Conservation (phyloP, 345 rosid genomes). For the Melaleuca quinquenervia region DNA sequence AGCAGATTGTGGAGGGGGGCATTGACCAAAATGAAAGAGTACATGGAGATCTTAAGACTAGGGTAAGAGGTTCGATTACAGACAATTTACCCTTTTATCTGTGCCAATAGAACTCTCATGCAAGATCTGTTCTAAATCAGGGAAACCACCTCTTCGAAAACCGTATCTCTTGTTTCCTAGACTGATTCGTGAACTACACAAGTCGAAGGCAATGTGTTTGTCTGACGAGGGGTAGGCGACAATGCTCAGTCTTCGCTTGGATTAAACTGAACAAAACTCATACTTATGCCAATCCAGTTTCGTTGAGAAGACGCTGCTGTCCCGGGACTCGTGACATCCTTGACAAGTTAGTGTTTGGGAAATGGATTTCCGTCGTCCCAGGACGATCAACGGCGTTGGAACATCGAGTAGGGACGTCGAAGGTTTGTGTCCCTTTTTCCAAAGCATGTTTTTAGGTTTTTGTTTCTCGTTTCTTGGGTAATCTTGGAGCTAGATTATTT, state of each 20-base stretch:
- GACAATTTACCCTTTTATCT: neutral
- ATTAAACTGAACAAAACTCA: neutral
- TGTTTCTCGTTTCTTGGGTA: too few relatives aligned
- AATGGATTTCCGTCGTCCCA: neutral
- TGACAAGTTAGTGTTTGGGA: neutral
- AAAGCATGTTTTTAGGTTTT: neutral
- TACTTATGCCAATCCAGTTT: neutral
- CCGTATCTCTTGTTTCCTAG: accelerated
- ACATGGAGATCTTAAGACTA: neutral
- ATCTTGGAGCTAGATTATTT: neutral
- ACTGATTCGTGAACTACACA: neutral
- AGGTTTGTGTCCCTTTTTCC: neutral
- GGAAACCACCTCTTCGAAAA: neutral
- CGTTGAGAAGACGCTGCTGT: neutral
- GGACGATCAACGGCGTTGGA: neutral
- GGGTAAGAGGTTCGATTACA: neutral
- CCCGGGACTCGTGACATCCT: neutral
- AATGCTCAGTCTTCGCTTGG: neutral
- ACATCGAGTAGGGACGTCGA: neutral
- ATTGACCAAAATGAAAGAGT: neutral
- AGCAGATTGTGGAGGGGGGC: neutral
- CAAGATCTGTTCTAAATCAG: neutral
- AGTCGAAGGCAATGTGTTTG: neutral
- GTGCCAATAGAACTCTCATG: neutral
- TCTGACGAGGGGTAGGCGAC: neutral